Evolutionary conservation across 768 basidiomycete species (phyloP).

Genomic region (Tremella yokohamensis): DNA sequence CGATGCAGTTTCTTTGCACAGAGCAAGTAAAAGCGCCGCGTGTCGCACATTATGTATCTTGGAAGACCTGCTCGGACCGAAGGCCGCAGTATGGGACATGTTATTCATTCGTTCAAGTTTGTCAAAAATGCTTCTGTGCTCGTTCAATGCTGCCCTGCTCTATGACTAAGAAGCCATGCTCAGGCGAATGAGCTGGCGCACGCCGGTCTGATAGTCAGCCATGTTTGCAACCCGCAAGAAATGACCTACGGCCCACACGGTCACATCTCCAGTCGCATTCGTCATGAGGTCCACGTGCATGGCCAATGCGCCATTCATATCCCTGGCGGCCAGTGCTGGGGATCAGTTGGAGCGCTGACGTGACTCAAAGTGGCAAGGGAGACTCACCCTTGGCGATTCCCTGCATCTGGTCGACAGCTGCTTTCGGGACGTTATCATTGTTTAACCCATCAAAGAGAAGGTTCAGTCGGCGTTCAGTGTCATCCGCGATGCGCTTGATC

Average conservation of each 20-base stretch:
- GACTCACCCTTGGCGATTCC: conserved; percentile 68
- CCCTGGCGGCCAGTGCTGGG: conserved; percentile 75
- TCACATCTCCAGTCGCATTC: conserved; percentile 73
- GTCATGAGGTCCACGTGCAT: conserved; percentile 85
- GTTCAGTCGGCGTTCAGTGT: conserved; percentile 79
- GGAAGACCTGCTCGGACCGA: too few species aligned
- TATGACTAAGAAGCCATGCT: too few species aligned
- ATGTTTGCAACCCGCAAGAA: background rate
- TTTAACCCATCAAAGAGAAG: conserved; percentile 88
- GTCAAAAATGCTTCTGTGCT: too few species aligned
- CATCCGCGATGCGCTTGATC: conserved; percentile 78
- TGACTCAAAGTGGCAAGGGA: background rate
- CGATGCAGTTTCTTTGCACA: too few species aligned
- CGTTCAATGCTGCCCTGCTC: too few species aligned
- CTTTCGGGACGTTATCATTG: conserved; percentile 71
- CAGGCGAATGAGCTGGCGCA: conserved; percentile 72
- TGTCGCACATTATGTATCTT: too few species aligned
- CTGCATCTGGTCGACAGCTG: conserved; percentile 67
- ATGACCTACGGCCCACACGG: conserved; percentile 45
- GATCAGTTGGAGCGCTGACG: conserved; percentile 10
- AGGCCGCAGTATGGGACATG: too few species aligned
- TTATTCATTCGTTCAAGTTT: too few species aligned
- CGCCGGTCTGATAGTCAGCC: conserved; percentile 72
- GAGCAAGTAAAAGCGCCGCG: too few species aligned
- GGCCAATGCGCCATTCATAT: conserved; percentile 71